Percentiles rank a stretch among this genome's conserved stretches.
Evolutionary conservation across 1,139 yeast species (phyloP).

Genomic region (Suhomyces bolitotheri): DNA sequence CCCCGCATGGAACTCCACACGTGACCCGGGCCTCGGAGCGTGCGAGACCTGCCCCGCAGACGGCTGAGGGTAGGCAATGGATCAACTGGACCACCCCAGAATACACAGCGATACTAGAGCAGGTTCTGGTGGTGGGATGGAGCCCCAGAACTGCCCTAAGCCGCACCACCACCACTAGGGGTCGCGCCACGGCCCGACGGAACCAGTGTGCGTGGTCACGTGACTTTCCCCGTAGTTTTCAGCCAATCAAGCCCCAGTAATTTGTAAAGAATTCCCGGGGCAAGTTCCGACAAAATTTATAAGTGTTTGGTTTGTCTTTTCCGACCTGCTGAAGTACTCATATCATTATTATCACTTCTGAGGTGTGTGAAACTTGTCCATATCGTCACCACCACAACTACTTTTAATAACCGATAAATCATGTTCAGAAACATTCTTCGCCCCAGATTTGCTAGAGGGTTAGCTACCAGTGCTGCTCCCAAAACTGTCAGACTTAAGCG

Average conservation of each 20-base stretch:
- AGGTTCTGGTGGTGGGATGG: too few relatives aligned
- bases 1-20: too few relatives aligned
- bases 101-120: too few relatives aligned
- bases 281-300: constrained; percentile 16
- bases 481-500: constrained; percentile 61
- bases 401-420: not conserved
- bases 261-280: constrained; percentile 15
- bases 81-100: too few relatives aligned
- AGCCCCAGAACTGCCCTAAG: too few relatives aligned
- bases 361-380: constrained; percentile 2
- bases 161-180: too few relatives aligned
- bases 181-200: too few relatives aligned
- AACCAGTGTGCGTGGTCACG: too few relatives aligned
- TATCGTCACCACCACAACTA: constrained; percentile 1
- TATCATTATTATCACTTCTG: too few relatives aligned
- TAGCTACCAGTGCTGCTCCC: constrained; percentile 43
- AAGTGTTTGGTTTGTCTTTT: constrained; percentile 3
- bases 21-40: too few relatives aligned
- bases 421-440: constrained; percentile 27
- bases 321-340: not conserved
- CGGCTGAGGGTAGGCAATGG: too few relatives aligned
- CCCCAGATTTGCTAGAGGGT: constrained; percentile 30
- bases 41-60: too few relatives aligned
- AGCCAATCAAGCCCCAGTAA: constrained; percentile 13
- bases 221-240: constrained; percentile 2